Evolutionary conservation across 2,329 filamentous ascomycete species (phyloP).

Genomic region (Lasiodiplodia hormozganensis): DNA sequence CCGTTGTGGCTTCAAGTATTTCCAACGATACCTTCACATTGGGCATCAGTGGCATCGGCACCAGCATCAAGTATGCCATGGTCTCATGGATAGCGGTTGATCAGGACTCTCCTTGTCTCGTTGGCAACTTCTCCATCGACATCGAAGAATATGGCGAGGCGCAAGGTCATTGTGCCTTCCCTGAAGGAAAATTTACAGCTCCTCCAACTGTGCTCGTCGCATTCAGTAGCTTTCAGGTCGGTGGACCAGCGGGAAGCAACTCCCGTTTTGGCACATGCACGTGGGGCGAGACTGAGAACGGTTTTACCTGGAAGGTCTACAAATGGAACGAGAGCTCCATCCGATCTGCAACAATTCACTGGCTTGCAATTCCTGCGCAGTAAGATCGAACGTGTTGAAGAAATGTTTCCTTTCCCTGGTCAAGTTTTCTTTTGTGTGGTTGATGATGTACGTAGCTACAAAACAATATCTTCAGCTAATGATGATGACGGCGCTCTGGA

Average conservation of each 20-base stretch:
- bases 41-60: neutral
- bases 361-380: neutral
- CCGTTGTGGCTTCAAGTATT: neutral
- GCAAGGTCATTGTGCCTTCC: neutral
- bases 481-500: no score
- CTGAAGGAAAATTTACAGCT: neutral
- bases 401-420: no score
- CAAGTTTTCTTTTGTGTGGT: no score
- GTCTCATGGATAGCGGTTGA: neutral
- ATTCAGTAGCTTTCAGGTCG: neutral
- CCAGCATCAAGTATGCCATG: neutral
- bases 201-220: neutral
- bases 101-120: neutral
- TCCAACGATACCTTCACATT: neutral
- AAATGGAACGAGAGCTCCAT: neutral
- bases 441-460: no score
- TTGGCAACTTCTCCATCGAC: neutral
- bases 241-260: neutral
- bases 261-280: neutral
- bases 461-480: no score
- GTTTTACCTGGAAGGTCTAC: neutral
- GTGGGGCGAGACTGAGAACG: neutral
- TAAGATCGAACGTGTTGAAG: neutral
- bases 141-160: neutral
- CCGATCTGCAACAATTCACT: neutral